Evolutionary conservation across 140 eudicot species (phyloP).

Genomic region (Ambrosia hybrid): DNA sequence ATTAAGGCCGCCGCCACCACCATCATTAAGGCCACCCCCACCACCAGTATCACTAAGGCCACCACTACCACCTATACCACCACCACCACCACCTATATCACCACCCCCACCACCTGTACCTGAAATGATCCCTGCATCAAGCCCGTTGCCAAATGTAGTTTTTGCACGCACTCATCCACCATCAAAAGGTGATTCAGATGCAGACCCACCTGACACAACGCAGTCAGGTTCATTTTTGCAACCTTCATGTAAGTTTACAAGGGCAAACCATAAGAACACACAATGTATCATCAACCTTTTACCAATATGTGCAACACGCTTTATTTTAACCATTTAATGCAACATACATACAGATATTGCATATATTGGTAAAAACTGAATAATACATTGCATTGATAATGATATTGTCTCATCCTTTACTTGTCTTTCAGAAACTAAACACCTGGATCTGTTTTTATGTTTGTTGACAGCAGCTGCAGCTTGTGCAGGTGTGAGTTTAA

Average conservation of each 20-base stretch:
- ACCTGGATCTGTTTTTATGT: constrained; percentile 19
- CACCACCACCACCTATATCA: neutral
- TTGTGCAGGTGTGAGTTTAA: constrained; percentile 42
- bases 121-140: constrained; percentile 47
- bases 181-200: constrained; percentile 43
- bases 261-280: neutral
- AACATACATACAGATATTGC: neutral
- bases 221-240: constrained; percentile 54
- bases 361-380: no score
- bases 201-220: constrained; percentile 60
- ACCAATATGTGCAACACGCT: neutral
- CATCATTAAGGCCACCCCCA: neutral
- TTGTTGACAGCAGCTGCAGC: constrained; percentile 43
- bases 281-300: neutral
- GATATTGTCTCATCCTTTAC: neutral
- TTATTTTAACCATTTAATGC: constrained; percentile 2
- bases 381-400: no score
- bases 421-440: neutral
- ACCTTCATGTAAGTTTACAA: constrained; percentile 70
- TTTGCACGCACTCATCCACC: constrained; percentile 63
- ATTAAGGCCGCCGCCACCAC: neutral
- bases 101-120: constrained; percentile 35
- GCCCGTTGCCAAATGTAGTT: constrained; percentile 74
- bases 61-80: neutral
- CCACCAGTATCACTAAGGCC: constrained; percentile 14